Conservation (phyloP, 2,329 filamentous ascomycete genomes). For the Fusarium musae region DNA sequence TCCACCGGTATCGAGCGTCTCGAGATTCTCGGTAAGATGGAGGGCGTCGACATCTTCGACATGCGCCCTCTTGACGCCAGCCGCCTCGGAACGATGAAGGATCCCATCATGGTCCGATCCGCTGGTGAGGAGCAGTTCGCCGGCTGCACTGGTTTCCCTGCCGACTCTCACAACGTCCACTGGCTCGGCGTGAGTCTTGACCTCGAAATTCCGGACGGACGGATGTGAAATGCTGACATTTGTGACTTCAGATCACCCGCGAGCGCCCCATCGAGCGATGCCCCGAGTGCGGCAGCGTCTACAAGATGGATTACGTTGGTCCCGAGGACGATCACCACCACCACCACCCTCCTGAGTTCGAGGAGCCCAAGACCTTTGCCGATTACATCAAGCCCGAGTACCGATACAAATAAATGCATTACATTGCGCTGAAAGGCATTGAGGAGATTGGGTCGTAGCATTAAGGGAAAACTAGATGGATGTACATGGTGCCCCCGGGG, state of each 20-base stretch:
- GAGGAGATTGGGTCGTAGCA: slow-evolving; percentile 36
- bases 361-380: slow-evolving; percentile 95
- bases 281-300: slow-evolving; percentile 94
- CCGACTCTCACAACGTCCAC: slow-evolving; percentile 87
- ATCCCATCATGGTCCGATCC: slow-evolving; percentile 91
- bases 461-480: slow-evolving; percentile 41
- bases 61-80: slow-evolving; percentile 96
- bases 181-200: slow-evolving; percentile 83
- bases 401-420: slow-evolving; percentile 69
- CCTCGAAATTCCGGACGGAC: slow-evolving; percentile 19
- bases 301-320: slow-evolving; percentile 98
- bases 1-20: slow-evolving; percentile 97
- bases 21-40: slow-evolving; percentile 99
- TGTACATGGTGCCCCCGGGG: slow-evolving; percentile 35
- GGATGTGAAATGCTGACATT: slow-evolving; percentile 33
- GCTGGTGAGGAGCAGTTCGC: slow-evolving; percentile 96
- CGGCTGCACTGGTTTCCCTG: slow-evolving; percentile 94
- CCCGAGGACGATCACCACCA: slow-evolving; percentile 78
- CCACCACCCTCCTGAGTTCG: slow-evolving; percentile 70
- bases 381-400: slow-evolving; percentile 97
- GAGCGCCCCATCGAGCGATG: slow-evolving; percentile 94
- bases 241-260: slow-evolving; percentile 73
- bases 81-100: slow-evolving; percentile 87
- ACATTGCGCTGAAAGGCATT: slow-evolving; percentile 34
- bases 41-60: slow-evolving; percentile 97